Conservation (phyloP, 2,329 filamentous ascomycete genomes). For the Ceratocystiopsis sp. region DNA sequence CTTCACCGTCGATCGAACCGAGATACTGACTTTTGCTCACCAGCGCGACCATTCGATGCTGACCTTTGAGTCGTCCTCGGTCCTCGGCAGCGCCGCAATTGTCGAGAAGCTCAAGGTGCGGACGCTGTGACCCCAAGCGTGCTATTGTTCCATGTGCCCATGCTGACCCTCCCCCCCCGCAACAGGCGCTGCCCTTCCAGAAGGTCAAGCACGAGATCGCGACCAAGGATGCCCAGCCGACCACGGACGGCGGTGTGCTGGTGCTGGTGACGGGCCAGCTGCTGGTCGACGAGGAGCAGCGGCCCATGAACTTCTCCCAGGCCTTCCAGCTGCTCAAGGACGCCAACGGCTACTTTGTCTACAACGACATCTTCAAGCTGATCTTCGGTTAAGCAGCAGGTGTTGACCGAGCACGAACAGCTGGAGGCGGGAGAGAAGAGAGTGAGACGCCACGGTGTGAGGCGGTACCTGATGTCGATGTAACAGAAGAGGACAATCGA, state of each 20-base stretch:
- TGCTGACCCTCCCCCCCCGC: not conserved
- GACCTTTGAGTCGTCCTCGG: constrained; percentile 65
- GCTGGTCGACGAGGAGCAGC: constrained; percentile 68
- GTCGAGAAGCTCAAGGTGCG: constrained; percentile 67
- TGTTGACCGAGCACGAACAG: no score
- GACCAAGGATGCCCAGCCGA: constrained; percentile 73
- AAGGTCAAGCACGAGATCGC: constrained; percentile 63
- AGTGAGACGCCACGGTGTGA: not conserved
- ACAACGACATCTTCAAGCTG: constrained; percentile 91
- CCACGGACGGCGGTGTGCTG: constrained; percentile 52
- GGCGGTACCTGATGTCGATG: not conserved
- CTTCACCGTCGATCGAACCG: no score
- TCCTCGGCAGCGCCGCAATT: constrained; percentile 49
- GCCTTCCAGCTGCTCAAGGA: constrained; percentile 70
- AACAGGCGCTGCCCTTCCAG: constrained; percentile 58
- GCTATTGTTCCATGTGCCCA: no score
- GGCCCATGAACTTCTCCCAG: constrained; percentile 83
- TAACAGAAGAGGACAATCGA: not conserved
- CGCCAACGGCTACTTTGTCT: constrained; percentile 57
- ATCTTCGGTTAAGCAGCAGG: constrained; percentile 41
- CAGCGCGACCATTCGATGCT: constrained; percentile 78
- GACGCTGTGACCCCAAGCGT: constrained; percentile 5
- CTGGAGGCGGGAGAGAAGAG: not conserved
- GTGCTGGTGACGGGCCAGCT: constrained; percentile 82
- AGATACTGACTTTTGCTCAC: not conserved